Evolutionary conservation across 2,329 filamentous ascomycete species (phyloP).

Genomic region (Simplicillium sp.): DNA sequence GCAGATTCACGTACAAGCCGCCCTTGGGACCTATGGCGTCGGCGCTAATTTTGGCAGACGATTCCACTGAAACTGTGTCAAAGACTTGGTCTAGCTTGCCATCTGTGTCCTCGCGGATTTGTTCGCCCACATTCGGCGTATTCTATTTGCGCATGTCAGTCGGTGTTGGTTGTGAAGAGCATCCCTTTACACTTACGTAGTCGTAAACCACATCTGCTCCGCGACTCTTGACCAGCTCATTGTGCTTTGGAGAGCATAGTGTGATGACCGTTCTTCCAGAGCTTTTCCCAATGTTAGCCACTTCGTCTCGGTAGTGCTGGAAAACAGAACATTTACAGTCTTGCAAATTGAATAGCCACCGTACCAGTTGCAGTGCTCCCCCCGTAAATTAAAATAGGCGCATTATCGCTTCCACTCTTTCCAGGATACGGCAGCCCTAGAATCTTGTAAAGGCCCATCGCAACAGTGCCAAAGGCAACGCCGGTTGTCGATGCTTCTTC

Average conservation of each 20-base stretch:
- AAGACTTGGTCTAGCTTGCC: not conserved
- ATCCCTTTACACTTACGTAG: too few species aligned
- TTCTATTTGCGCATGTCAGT: not conserved
- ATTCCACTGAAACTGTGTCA: not conserved
- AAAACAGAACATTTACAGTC: conserved; percentile 10
- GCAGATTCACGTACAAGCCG: not conserved
- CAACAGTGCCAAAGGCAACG: conserved; percentile 31
- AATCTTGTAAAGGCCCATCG: conserved; percentile 36
- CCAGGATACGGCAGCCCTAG: conserved; percentile 36
- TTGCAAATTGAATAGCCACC: conserved; percentile 35
- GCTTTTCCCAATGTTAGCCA: too few species aligned
- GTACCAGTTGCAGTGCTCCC: conserved; percentile 46
- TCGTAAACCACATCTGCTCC: too few species aligned
- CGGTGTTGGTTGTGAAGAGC: too few species aligned
- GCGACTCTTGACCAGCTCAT: too few species aligned
- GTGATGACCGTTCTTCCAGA: too few species aligned
- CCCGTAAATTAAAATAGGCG: conserved; percentile 32
- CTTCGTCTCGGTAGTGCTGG: too few species aligned
- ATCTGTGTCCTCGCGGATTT: not conserved
- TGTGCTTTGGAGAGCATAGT: too few species aligned
- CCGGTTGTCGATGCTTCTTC: conserved; percentile 35
- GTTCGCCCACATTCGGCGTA: not conserved
- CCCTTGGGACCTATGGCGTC: not conserved
- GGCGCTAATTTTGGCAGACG: not conserved
- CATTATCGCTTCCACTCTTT: conserved; percentile 20